These are phyloP conservation scores for Hirschfeldia incana DNA, from an alignment of 345 rosid genomes.

Conservation along the genomic window DNA sequence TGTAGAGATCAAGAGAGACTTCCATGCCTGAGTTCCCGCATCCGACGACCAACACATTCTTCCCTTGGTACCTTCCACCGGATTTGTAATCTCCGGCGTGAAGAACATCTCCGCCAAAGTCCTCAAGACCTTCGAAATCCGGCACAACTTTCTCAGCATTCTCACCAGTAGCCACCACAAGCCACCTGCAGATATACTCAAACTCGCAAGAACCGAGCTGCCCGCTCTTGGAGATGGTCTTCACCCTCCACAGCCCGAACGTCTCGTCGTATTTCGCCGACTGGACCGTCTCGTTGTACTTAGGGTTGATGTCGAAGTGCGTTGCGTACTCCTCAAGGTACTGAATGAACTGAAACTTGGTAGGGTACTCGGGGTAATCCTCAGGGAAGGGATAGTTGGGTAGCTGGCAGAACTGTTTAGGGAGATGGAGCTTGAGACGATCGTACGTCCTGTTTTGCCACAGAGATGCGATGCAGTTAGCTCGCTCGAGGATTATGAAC, in stretches of 20 bases:
- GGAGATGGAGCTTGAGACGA: conserved; percentile 87
- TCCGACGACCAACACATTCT: conserved; percentile 74
- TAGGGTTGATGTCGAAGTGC: conserved; percentile 59
- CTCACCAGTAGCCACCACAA: conserved; percentile 90
- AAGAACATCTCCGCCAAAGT: conserved; percentile 61
- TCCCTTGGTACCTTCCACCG: conserved; percentile 57
- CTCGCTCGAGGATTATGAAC: conserved; percentile 71
- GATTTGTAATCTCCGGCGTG: conserved; percentile 85
- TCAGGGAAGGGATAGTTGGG: conserved; percentile 67
- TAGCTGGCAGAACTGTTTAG: conserved; percentile 76
- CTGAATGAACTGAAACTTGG: conserved; percentile 66
- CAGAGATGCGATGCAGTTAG: conserved; percentile 77
- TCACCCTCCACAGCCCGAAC: conserved; percentile 70
- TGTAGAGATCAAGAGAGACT: conserved; percentile 77
- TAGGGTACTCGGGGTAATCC: conserved; percentile 76
- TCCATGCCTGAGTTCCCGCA: conserved; percentile 98
- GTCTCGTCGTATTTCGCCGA: conserved; percentile 72
- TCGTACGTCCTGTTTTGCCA: conserved; percentile 85
- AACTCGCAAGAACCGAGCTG: conserved; percentile 45
- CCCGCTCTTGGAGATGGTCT: conserved; percentile 47
- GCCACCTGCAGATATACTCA: conserved; percentile 82
- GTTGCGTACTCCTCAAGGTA: conserved; percentile 71
- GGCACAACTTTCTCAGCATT: conserved; percentile 83
- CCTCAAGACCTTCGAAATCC: conserved; percentile 63
- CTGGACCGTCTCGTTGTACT: conserved; percentile 68